Evolutionary conservation across 106 monocot species (phyloP), one percentile per base, ranked within the genome.

Genomic region (Phalaenopsis equestris): DNA sequence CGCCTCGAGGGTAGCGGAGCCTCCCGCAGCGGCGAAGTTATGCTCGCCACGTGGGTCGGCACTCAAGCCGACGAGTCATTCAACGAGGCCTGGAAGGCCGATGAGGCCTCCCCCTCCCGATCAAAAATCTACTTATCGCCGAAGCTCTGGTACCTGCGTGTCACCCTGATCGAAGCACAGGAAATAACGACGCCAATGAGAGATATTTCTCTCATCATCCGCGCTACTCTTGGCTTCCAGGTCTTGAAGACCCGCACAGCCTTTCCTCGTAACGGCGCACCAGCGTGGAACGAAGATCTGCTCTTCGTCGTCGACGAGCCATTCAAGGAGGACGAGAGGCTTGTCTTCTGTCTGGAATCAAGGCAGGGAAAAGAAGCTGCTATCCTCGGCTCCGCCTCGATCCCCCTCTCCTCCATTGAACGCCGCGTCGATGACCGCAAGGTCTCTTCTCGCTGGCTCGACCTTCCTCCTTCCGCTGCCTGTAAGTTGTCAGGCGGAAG

Each of bases 61-160:
- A 98, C 98, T 7, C 98, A 98, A 79, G 92, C 90, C 0, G 98
- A 98, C 84, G 92, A 92, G 75, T 85, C 90, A 0, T 98, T 89
- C 82, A 42, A 82, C 61, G 80, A 85, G 8, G 89, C 92, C 10
- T 79, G 84, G 82, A 91, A 90, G 79, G 90, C 89, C 12, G 97
- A 90, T 55, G 82, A 12, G 45, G 10, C 47, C 80, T 16, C 76
- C 76, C 55, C 23, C 55, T 79, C 87, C 36, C 74, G 86, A 18
- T 87, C 98, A 19, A 98, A 90, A 85, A 82, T 94, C 58, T 94
- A 94, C 85, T 41, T 92, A 70, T 94, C 94, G 30, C 97, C 98
- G 14, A 98, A 94, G 77, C 87, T 98, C 47, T 98, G 98, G 98
- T 94, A 92, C 82, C 88, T 98, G 7, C 86, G 94, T 9, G 84